Evolutionary conservation across 192 early-diverging fungal species (phyloP).

Genomic region (Jimgerdemannia flammicorona): DNA sequence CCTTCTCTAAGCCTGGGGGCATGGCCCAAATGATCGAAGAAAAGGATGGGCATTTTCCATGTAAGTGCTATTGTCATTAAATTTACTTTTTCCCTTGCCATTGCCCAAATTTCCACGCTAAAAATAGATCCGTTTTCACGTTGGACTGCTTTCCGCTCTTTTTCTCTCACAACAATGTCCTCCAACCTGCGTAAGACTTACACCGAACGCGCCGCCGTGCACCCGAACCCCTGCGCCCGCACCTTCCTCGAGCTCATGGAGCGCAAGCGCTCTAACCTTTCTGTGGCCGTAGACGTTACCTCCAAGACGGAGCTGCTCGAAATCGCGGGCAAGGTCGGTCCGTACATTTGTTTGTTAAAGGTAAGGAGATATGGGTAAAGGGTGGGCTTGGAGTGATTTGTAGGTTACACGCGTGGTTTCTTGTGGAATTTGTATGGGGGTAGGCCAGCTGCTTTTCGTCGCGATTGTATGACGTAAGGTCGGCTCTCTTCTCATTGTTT

Average conservation of each 20-base stretch:
- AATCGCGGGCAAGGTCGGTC: constrained; percentile 86
- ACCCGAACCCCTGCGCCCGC: constrained; percentile 73
- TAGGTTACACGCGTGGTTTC: neutral
- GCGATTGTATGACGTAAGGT: neutral
- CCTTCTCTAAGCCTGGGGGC: too few relatives aligned
- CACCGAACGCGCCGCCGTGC: constrained; percentile 58
- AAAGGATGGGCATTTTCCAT: too few relatives aligned
- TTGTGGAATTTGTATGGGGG: neutral
- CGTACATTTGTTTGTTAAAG: constrained; percentile 95
- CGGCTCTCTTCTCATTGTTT: neutral
- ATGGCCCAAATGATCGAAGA: too few relatives aligned
- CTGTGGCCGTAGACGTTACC: constrained; percentile 87
- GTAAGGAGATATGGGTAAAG: constrained; percentile 28
- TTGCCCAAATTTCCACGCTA: too few relatives aligned
- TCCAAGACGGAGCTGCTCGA: constrained; percentile 83
- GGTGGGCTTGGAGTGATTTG: neutral
- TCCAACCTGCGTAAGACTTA: constrained; percentile 39
- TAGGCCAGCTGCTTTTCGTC: neutral
- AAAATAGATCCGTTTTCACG: too few relatives aligned
- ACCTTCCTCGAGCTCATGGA: constrained; percentile 81
- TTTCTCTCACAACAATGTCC: too few relatives aligned
- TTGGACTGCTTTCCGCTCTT: too few relatives aligned
- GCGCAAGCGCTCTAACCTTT: constrained; percentile 88
- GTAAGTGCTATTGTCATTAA: too few relatives aligned
- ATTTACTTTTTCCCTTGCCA: too few relatives aligned